These are phyloP conservation scores for Casuarina glauca DNA, from an alignment of 306 rosid genomes.

Conservation along the genomic window DNA sequence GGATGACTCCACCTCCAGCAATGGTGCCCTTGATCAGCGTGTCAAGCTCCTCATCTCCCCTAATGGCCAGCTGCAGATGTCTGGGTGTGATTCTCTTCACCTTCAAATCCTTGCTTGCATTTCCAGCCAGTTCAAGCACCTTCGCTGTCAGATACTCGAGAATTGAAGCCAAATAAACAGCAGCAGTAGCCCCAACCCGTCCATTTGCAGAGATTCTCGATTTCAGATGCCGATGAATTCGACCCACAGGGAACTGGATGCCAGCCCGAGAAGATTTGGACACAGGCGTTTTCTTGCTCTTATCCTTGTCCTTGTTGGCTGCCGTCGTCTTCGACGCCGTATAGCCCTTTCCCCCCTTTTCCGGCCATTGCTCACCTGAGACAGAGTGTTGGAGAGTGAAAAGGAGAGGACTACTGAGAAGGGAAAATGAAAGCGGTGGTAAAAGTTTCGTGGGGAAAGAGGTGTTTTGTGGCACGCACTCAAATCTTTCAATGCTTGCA, in stretches of 20 bases:
- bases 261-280: constrained; percentile 97
- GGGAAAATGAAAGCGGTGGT: neutral
- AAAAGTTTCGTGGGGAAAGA: constrained; percentile 2
- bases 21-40: constrained; percentile 94
- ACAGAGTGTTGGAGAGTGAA: neutral
- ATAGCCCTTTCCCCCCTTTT: constrained; percentile 93
- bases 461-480: no score
- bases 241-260: constrained; percentile 95
- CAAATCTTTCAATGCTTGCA: no score
- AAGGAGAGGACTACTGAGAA: neutral
- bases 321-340: constrained; percentile 88
- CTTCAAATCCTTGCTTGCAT: constrained; percentile 94
- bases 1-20: constrained; percentile 99
- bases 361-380: constrained; percentile 78
- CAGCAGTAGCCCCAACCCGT: constrained; percentile 96
- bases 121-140: constrained; percentile 94
- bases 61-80: constrained; percentile 90
- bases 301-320: constrained; percentile 80
- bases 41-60: constrained; percentile 98
- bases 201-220: constrained; percentile 77
- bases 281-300: constrained; percentile 84
- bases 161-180: constrained; percentile 91
- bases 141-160: constrained; percentile 93
- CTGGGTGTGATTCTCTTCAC: constrained; percentile 98
- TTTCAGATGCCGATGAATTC: constrained; percentile 91